Evolutionary conservation across 495 filamentous ascomycete species (phyloP), one percentile per base, ranked within the genome.

Genomic region (Pyrenopolyporus hunteri): DNA sequence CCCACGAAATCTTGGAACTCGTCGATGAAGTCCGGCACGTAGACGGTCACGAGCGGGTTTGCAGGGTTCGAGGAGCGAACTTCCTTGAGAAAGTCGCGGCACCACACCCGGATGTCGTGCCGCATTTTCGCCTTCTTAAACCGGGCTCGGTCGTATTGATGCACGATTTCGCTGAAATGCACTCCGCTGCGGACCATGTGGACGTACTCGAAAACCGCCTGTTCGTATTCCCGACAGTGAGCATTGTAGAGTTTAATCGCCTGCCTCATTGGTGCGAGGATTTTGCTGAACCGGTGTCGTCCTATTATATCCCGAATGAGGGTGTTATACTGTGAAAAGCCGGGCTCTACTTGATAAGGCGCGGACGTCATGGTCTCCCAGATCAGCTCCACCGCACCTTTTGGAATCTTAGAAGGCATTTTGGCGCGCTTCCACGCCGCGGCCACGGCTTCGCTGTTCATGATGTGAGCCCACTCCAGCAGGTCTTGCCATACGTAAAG

Each of bases 1-100:
- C 76, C 80, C 10, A 86, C 53, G 37, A 84, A 81, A 39, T 74
- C 73, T 6, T 54, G 59, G 73, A 84, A 87, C 63, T 83, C 78
- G 57, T 77, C 72, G 1, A 82, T 57, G 31, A 79, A 64, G 22
- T 70, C 67, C 0, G 82, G 83, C 6, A 83, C 56, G 10, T 74
- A 26, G 3, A 63, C 54, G n/a, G 10, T 29, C 9, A 42, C 8
- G 1, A 71, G 23, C 14, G 70, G 50, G 17, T 58, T 56, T 19
- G 36, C 37, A 6, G 40, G 16, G 6, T 22, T 29, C 4, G 50
- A 39, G 13, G 55, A 46, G n/a, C 55, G 59, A n/a, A 58, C 54
- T 10, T 36, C 57, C 8, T 42, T 39, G 6, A 77, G 57, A 23
- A 73, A 39, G 1, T 33, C 6, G 6, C 50, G 45, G 36, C 65